These are phyloP conservation scores for Rickenella mellea DNA, from an alignment of 768 basidiomycete species.

Conservation along the genomic window DNA sequence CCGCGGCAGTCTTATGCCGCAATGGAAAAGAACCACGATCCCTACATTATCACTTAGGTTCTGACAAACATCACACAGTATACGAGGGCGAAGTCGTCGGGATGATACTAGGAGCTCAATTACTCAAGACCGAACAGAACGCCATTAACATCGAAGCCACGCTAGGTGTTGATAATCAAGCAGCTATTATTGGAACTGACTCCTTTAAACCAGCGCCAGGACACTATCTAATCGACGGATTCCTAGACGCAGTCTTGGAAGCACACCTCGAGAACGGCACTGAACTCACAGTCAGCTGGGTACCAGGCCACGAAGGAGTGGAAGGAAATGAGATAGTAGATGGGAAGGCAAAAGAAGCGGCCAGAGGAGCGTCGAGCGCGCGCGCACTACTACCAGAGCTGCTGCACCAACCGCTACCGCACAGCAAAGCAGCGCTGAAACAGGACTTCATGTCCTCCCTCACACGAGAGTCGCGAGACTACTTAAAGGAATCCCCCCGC, in stretches of 20 bases:
- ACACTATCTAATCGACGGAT: slow-evolving; percentile 4
- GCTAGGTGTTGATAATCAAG: slow-evolving; percentile 4
- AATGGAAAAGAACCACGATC: no score
- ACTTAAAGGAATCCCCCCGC: no score
- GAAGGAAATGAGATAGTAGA: slow-evolving; percentile 7
- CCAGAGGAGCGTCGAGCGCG: neutral
- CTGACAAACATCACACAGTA: slow-evolving; percentile 5
- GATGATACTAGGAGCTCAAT: slow-evolving; percentile 1
- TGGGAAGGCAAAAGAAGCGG: slow-evolving; percentile 4
- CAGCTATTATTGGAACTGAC: neutral
- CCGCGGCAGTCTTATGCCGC: neutral
- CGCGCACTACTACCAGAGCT: neutral
- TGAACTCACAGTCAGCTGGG: slow-evolving; percentile 2
- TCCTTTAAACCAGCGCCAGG: slow-evolving; percentile 1
- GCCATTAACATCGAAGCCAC: neutral
- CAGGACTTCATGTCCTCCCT: slow-evolving; percentile 3
- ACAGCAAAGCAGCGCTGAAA: slow-evolving; percentile 4
- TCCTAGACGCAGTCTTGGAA: no score
- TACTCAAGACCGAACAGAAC: neutral
- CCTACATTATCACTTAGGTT: no score
- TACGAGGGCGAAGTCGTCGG: slow-evolving; percentile 8
- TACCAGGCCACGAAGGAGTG: slow-evolving; percentile 8
- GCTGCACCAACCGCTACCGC: slow-evolving; percentile 3
- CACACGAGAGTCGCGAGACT: neutral
- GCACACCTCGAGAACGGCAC: no score